phyloP scores from a whole-genome alignment of 495 filamentous ascomycete genomes.

The Aspergillus ellipticus region DNA sequence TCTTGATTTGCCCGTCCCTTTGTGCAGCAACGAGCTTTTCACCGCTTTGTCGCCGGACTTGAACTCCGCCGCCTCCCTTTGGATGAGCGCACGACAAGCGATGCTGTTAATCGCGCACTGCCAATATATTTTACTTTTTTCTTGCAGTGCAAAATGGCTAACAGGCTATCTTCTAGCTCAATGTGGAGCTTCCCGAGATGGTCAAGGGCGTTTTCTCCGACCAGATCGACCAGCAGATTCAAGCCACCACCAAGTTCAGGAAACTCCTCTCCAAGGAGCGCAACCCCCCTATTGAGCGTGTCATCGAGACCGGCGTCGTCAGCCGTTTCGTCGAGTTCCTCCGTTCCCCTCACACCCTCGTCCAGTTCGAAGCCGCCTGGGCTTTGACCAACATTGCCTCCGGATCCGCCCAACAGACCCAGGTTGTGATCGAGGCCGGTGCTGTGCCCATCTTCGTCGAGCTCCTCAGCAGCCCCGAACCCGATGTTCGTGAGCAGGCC shows the following conservation, averaged over 20 bases:
- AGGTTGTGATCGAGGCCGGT: constrained; percentile 97
- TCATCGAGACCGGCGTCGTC: constrained; percentile 98
- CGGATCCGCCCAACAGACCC: constrained; percentile 93
- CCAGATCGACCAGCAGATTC: constrained; percentile 95
- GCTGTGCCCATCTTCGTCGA: constrained; percentile 99
- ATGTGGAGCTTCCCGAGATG: constrained; percentile 97
- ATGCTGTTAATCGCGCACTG: background rate
- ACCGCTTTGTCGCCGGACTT: constrained; percentile 40
- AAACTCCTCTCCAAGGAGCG: constrained; percentile 98
- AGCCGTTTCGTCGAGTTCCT: constrained; percentile 98
- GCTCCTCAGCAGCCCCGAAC: constrained; percentile 89
- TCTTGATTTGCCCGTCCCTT: background rate
- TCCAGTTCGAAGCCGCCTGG: constrained; percentile 99
- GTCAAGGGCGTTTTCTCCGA: constrained; percentile 97
- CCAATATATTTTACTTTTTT: background rate
- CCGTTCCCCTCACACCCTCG: constrained; percentile 93
- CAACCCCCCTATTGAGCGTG: constrained; percentile 97
- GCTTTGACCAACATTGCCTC: constrained; percentile 99
- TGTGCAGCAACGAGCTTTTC: constrained; percentile 23
- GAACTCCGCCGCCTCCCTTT: constrained; percentile 10
- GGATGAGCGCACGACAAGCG: constrained; percentile 14
- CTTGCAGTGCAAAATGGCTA: constrained; percentile 25
- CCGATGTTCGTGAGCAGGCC: constrained; percentile 97
- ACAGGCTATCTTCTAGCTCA: constrained; percentile 63
- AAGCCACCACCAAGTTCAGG: constrained; percentile 98